These are phyloP conservation scores for Mycena rebaudengoi DNA, from an alignment of 768 basidiomycete species.

Conservation along the genomic window DNA sequence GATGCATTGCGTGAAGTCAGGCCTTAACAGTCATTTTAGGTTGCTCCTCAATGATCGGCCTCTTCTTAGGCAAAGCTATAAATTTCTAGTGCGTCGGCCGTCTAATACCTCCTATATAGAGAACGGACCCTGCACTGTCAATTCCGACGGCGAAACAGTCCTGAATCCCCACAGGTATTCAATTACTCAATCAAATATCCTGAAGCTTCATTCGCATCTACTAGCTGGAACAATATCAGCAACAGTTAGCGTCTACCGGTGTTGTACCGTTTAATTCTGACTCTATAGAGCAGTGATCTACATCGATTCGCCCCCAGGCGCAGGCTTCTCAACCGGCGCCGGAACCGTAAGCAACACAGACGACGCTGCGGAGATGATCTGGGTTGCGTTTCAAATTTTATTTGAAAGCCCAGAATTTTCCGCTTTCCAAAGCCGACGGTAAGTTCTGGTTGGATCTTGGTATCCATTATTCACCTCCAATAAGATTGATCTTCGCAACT, in stretches of 20 bases:
- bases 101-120: constrained; percentile 39
- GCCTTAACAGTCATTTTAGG: constrained; percentile 12
- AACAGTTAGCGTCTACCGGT: constrained; percentile 53
- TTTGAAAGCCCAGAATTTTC: constrained; percentile 51
- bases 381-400: constrained; percentile 56
- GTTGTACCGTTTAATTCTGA: constrained; percentile 28
- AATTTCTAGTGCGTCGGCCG: neutral
- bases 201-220: neutral
- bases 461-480: constrained; percentile 30
- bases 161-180: constrained; percentile 56
- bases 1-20: neutral
- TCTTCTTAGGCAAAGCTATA: constrained; percentile 33
- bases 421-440: constrained; percentile 50
- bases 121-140: constrained; percentile 55
- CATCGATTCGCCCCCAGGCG: constrained; percentile 57
- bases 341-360: constrained; percentile 48
- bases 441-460: constrained; percentile 12
- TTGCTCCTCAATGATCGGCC: constrained; percentile 45
- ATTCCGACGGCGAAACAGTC: constrained; percentile 40
- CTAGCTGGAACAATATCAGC: constrained; percentile 58
- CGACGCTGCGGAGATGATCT: constrained; percentile 50
- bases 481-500: constrained; percentile 54
- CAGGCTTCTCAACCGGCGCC: constrained; percentile 55
- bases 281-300: constrained; percentile 50
- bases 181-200: neutral